These are phyloP conservation scores for Bruguiera hainesii DNA, from an alignment of 441 rosid species.

Conservation along the genomic window DNA sequence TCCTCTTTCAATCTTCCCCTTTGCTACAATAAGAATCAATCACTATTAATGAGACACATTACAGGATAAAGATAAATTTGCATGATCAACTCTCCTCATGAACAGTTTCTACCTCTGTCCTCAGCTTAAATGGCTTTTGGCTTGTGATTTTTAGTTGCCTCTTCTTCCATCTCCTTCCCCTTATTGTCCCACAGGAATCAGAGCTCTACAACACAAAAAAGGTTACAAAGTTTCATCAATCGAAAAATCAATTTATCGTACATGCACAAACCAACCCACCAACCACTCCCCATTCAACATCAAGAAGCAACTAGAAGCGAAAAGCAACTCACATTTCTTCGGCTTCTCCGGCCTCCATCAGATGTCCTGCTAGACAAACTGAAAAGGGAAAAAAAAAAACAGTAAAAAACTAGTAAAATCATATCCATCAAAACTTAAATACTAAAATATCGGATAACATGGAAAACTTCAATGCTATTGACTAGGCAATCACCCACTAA, in stretches of 20 bases:
- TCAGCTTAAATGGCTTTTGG: conserved; percentile 75
- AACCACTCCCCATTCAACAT: too few species aligned
- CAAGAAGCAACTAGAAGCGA: not conserved
- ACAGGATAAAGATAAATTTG: not conserved
- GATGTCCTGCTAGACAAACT: conserved; percentile 64
- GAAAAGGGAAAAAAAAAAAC: conserved; percentile 8
- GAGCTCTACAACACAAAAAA: conserved; percentile 50
- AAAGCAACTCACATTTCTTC: conserved; percentile 56
- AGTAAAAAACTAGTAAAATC: not conserved
- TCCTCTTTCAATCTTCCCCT: conserved; percentile 88
- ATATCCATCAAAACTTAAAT: conserved; percentile 16
- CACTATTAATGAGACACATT: conserved; percentile 17
- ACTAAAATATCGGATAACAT: conserved; percentile 7
- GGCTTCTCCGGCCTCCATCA: conserved; percentile 68
- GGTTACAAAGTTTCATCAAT: not conserved
- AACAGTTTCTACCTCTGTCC: conserved; percentile 65
- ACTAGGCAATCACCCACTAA: conserved; percentile 24
- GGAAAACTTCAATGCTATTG: conserved; percentile 8
- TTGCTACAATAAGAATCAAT: conserved; percentile 43
- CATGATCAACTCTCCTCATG: conserved; percentile 2
- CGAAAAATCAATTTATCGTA: not conserved
- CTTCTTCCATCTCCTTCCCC: conserved; percentile 71
- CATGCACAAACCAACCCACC: not conserved
- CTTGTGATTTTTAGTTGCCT: conserved; percentile 60
- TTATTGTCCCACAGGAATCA: conserved; percentile 61